These are phyloP conservation scores for Venturia aucupariae DNA, from an alignment of 2,329 filamentous ascomycete genomes.

Conservation along the genomic window DNA sequence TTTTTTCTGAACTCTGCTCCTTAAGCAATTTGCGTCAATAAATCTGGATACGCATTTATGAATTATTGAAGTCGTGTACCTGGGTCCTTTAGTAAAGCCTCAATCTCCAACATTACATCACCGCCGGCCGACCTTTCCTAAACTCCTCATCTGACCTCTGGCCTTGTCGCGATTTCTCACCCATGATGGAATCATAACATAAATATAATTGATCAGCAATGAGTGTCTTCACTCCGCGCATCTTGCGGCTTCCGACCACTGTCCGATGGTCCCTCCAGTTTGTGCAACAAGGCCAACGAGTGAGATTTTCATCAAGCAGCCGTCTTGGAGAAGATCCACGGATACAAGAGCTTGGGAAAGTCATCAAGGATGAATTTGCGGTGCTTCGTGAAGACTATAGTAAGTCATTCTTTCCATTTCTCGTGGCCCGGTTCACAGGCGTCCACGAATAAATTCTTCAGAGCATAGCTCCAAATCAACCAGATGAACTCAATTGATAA, in stretches of 20 bases:
- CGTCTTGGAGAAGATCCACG: conserved; percentile 4
- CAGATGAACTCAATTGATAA: neutral
- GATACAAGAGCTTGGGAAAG: conserved; percentile 16
- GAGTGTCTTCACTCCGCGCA: conserved; percentile 1
- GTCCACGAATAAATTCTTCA: neutral
- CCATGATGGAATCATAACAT: neutral
- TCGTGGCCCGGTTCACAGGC: no score
- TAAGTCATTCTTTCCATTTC: conserved; percentile 21
- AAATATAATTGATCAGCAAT: neutral
- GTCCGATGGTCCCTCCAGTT: neutral
- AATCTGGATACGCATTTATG: neutral
- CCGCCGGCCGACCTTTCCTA: neutral
- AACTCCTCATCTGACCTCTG: neutral
- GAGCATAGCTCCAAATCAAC: neutral
- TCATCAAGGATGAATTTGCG: conserved; percentile 54
- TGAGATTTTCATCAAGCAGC: neutral
- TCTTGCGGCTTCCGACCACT: neutral
- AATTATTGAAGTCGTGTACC: neutral
- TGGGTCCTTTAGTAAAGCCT: neutral
- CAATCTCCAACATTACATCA: conserved; percentile 4
- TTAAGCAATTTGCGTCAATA: no score
- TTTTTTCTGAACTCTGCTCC: neutral
- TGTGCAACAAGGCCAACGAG: neutral
- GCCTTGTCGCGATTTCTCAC: neutral
- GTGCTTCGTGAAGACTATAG: conserved; percentile 49